Evolutionary conservation across 805 yeast genomes (phyloP).

Genomic region (Saccharomycopsis capsularis): DNA sequence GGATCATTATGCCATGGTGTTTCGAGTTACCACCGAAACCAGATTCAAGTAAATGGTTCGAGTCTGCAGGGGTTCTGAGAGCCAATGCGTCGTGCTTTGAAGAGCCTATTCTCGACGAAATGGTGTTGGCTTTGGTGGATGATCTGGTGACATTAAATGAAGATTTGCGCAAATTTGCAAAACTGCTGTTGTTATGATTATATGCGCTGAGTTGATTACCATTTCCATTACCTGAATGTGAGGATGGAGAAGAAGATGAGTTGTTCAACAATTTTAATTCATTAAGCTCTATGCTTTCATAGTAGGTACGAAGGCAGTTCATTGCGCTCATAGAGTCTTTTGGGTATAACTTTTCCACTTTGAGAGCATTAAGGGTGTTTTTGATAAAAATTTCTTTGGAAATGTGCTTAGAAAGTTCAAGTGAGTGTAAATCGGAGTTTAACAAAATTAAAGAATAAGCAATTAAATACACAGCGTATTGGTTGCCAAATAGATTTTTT

Average conservation of each 20-base stretch:
- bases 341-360: constrained; percentile 20
- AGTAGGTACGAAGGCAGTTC: constrained; percentile 16
- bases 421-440: constrained; percentile 49
- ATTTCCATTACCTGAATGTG: neutral
- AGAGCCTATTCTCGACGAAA: constrained; percentile 11
- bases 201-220: neutral
- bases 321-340: constrained; percentile 18
- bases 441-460: constrained; percentile 46
- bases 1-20: neutral
- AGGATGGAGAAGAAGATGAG: neutral
- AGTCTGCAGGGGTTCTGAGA: neutral
- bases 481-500: constrained; percentile 35
- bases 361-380: constrained; percentile 31
- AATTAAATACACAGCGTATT: constrained; percentile 46
- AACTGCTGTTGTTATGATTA: constrained; percentile 15
- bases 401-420: constrained; percentile 29
- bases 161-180: constrained; percentile 16
- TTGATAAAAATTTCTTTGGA: constrained; percentile 28
- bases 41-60: neutral
- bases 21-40: neutral
- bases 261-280: constrained; percentile 18
- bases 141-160: constrained; percentile 19
- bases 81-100: constrained; percentile 1
- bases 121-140: constrained; percentile 4
- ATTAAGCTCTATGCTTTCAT: constrained; percentile 19